phyloP scores from a whole-genome alignment of 2,329 filamentous ascomycete species.

The Metarhizium guizhouense region DNA sequence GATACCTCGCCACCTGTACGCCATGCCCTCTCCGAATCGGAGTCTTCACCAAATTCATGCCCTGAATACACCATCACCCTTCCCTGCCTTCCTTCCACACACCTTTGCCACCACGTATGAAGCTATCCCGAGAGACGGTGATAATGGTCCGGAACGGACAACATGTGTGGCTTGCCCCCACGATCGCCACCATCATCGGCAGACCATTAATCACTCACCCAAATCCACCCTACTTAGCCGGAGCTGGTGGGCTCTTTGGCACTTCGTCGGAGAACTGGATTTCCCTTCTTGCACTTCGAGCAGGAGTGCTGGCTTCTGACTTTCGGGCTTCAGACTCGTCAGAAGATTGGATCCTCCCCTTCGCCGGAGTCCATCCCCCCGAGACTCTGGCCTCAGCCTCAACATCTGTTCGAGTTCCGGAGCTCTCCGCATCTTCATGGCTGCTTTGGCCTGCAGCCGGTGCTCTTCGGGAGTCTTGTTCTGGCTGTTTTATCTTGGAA shows the following conservation, averaged over 20 bases:
- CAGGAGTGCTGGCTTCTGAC: neutral
- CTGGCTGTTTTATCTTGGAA: neutral
- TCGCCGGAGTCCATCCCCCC: neutral
- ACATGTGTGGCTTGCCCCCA: neutral
- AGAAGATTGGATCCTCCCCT: neutral
- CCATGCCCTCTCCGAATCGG: neutral
- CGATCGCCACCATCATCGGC: neutral
- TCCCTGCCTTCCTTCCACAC: neutral
- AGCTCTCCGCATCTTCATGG: neutral
- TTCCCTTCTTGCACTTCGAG: constrained; percentile 2
- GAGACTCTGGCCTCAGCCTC: neutral
- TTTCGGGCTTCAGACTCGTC: neutral
- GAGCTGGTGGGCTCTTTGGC: neutral
- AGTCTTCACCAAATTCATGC: neutral
- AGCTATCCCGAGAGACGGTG: neutral
- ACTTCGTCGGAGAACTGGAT: constrained; percentile 7
- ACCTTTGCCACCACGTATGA: neutral
- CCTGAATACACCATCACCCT: neutral
- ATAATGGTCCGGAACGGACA: neutral
- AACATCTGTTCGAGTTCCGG: neutral
- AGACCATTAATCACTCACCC: neutral
- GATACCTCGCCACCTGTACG: neutral
- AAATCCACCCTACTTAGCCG: neutral
- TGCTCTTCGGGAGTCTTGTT: neutral
- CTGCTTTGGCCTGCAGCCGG: neutral